Evolutionary conservation across 805 yeast genomes (phyloP).

Genomic region (Barnettozyma sucrosica): DNA sequence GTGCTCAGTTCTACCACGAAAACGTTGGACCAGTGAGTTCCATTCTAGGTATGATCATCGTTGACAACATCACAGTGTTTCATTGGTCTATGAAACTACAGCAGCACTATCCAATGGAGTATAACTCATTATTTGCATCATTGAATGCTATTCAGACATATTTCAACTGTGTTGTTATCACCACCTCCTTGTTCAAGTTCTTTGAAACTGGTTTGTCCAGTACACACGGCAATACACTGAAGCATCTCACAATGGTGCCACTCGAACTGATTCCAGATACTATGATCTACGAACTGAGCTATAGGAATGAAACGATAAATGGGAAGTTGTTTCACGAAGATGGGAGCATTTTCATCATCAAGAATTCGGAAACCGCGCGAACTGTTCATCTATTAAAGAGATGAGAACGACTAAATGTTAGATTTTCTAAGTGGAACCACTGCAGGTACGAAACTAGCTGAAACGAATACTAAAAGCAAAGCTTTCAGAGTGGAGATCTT

Average conservation of each 20-base stretch:
- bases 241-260: neutral
- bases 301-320: neutral
- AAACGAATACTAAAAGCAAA: no score
- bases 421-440: neutral
- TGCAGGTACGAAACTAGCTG: neutral
- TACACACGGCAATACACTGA: conserved; percentile 31
- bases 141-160: neutral
- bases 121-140: neutral
- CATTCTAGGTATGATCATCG: conserved; percentile 2
- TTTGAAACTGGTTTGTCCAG: conserved; percentile 23
- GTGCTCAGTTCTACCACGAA: neutral
- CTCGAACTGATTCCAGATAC: neutral
- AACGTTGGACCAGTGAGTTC: neutral
- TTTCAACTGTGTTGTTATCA: conserved; percentile 1
- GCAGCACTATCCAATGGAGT: conserved; percentile 7
- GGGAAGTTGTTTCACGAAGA: neutral
- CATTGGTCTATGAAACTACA: conserved; percentile 1
- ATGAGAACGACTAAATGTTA: neutral
- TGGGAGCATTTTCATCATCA: neutral
- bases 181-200: conserved; percentile 3
- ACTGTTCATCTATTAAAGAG: neutral
- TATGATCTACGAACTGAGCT: neutral
- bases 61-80: conserved; percentile 7
- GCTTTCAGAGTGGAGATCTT: no score
- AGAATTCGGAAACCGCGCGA: neutral